phyloP scores from a whole-genome alignment of 371 early-diverging fungal genomes.

The Gilbertella persicaria region DNA sequence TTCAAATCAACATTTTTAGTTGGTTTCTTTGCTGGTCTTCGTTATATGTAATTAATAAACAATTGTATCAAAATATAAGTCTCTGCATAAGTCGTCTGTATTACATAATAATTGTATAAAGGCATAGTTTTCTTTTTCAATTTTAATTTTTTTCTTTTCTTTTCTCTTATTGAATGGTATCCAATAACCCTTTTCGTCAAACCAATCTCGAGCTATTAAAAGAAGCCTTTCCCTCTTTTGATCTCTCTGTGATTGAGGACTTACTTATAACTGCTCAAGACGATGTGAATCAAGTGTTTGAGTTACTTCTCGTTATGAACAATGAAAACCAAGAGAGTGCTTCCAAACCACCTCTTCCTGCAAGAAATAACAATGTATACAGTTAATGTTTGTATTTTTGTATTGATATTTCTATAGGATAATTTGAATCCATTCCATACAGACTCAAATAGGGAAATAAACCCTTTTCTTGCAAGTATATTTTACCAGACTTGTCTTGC shows the following conservation, averaged over 20 bases:
- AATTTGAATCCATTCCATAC: background rate
- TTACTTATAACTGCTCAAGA: slow-evolving; percentile 9
- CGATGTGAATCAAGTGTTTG: slow-evolving; percentile 19
- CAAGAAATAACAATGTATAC: background rate
- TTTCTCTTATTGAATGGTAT: too few relatives aligned
- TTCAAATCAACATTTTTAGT: slow-evolving; percentile 60
- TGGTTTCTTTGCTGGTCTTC: slow-evolving; percentile 55
- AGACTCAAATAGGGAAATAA: background rate
- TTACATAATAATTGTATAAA: too few relatives aligned
- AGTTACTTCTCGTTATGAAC: slow-evolving; percentile 15
- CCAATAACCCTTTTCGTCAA: slow-evolving; percentile 11
- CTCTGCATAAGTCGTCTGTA: too few relatives aligned
- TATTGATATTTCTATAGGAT: background rate
- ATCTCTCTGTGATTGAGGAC: slow-evolving; percentile 10
- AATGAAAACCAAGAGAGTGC: too few relatives aligned
- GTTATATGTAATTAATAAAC: slow-evolving; percentile 49
- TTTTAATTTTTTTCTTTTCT: too few relatives aligned
- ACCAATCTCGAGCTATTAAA: slow-evolving; percentile 9
- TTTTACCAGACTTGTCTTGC: background rate
- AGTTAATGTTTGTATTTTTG: background rate
- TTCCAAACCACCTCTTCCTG: slow-evolving; percentile 4
- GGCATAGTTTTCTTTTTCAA: too few relatives aligned
- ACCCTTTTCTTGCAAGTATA: slow-evolving; percentile 2
- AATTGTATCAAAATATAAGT: too few relatives aligned
- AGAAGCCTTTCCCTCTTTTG: slow-evolving; percentile 22